phyloP scores from a whole-genome alignment of 1,139 yeast genomes.

The Candida labiduridarum region DNA sequence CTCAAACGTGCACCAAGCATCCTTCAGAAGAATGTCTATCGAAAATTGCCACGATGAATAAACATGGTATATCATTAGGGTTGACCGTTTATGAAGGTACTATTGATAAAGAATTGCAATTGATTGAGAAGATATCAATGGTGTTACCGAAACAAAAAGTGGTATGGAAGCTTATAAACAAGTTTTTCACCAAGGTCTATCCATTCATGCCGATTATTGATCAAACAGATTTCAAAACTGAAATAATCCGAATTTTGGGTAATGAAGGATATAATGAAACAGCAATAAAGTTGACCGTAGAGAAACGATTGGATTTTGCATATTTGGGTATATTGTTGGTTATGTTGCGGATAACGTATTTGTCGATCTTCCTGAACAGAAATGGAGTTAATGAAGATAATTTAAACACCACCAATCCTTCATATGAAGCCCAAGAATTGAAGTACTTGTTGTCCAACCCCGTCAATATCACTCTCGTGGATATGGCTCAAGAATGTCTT shows the following conservation, averaged over 20 bases:
- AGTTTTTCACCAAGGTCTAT: constrained; percentile 33
- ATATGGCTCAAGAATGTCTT: constrained; percentile 56
- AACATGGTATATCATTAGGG: constrained; percentile 23
- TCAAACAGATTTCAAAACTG: constrained; percentile 27
- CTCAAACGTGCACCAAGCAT: background rate
- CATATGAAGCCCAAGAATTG: constrained; percentile 30
- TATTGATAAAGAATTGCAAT: constrained; percentile 32
- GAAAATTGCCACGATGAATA: constrained; percentile 19
- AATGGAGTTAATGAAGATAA: constrained; percentile 28
- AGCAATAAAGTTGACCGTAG: constrained; percentile 23
- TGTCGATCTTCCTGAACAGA: constrained; percentile 37
- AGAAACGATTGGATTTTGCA: constrained; percentile 36
- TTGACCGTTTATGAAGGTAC: constrained; percentile 30
- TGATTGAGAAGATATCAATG: constrained; percentile 33
- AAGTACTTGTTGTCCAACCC: constrained; percentile 50
- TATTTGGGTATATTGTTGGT: constrained; percentile 32
- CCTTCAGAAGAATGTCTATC: background rate
- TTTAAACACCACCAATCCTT: constrained; percentile 22
- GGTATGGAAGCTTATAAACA: constrained; percentile 32
- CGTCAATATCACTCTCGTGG: constrained; percentile 44
- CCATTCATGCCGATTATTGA: constrained; percentile 43
- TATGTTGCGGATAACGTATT: constrained; percentile 32
- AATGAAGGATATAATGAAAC: constrained; percentile 22
- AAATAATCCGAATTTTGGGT: constrained; percentile 30
- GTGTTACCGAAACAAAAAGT: constrained; percentile 35